Conservation (phyloP, 768 basidiomycete genomes). For the Rhizopogon vulgaris region DNA sequence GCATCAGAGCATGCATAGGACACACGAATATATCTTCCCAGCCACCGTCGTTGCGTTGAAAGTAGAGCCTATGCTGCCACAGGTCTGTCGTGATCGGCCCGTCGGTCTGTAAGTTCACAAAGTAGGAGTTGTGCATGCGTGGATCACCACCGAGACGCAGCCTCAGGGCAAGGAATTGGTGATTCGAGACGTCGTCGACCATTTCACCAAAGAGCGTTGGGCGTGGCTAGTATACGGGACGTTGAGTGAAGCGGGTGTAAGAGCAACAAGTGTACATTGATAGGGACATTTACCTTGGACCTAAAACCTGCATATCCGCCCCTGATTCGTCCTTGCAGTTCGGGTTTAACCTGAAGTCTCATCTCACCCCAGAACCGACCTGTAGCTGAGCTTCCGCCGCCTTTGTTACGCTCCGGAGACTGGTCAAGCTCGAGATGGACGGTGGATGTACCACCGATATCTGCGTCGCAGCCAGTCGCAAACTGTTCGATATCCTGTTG, state of each 20-base stretch:
- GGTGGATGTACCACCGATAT: constrained; percentile 81
- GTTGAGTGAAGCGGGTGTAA: neutral
- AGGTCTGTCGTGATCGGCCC: constrained; percentile 75
- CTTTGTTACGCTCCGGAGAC: constrained; percentile 37
- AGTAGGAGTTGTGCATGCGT: constrained; percentile 78
- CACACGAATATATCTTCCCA: constrained; percentile 84
- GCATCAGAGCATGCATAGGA: constrained; percentile 13
- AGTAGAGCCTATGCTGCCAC: constrained; percentile 94
- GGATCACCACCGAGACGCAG: constrained; percentile 74
- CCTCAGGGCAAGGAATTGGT: constrained; percentile 76
- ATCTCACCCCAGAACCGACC: constrained; percentile 80
- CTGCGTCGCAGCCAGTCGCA: constrained; percentile 79
- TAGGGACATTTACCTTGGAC: constrained; percentile 51
- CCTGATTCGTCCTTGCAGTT: constrained; percentile 62
- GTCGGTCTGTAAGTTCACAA: constrained; percentile 89
- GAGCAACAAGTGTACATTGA: neutral
- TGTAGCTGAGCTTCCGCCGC: constrained; percentile 44
- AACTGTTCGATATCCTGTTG: constrained; percentile 52
- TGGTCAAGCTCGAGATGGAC: constrained; percentile 70
- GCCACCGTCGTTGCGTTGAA: constrained; percentile 51
- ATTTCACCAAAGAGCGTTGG: constrained; percentile 85
- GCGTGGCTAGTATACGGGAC: constrained; percentile 45
- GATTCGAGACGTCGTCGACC: constrained; percentile 76
- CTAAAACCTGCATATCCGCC: constrained; percentile 91
- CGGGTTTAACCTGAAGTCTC: constrained; percentile 59